A percentile compares a stretch with the other conserved stretches of the same genome.
Conservation (phyloP, 208 protist genomes). For the Tritrichomonas foetus region DNA sequence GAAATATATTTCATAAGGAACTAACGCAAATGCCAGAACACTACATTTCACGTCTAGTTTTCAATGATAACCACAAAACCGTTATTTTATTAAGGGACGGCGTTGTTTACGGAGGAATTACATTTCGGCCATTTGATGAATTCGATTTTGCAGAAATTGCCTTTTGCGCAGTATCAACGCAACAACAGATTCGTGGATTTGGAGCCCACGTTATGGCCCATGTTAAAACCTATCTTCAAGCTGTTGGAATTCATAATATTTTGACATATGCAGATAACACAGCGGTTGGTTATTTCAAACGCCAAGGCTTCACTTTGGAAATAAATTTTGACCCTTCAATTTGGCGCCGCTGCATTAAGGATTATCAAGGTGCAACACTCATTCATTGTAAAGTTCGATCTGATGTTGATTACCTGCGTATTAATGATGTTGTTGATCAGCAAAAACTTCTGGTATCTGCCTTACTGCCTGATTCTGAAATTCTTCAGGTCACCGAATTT, state of each 20-base stretch:
- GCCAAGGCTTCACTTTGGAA: slow-evolving; percentile 61
- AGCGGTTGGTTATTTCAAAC: slow-evolving; percentile 76
- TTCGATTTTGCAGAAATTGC: slow-evolving; percentile 74
- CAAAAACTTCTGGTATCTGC: slow-evolving; percentile 52
- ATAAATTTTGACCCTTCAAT: slow-evolving; percentile 43
- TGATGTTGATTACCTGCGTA: slow-evolving; percentile 63
- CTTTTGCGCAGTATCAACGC: slow-evolving; percentile 69
- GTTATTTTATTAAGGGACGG: not conserved
- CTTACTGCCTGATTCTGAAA: not conserved
- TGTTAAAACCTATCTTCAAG: slow-evolving; percentile 63
- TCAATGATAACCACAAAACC: slow-evolving; percentile 16
- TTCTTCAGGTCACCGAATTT: not conserved
- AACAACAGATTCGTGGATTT: slow-evolving; percentile 68
- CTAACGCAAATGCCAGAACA: not conserved
- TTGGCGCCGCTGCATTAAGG: slow-evolving; percentile 74
- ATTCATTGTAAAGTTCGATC: slow-evolving; percentile 69
- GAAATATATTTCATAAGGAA: not conserved
- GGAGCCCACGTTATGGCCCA: slow-evolving; percentile 68
- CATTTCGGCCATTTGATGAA: slow-evolving; percentile 63
- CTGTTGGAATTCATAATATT: slow-evolving; percentile 61
- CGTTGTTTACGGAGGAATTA: slow-evolving; percentile 65
- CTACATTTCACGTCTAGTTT: slow-evolving; percentile 14
- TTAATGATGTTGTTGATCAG: slow-evolving; percentile 55
- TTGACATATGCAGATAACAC: slow-evolving; percentile 79
- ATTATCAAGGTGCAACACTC: slow-evolving; percentile 73